A percentile compares a stretch with the other conserved stretches of the same genome.
Conservation (phyloP, 1,284 basidiomycete genomes). For the Microbotryum lychnidis-dioicae region DNA sequence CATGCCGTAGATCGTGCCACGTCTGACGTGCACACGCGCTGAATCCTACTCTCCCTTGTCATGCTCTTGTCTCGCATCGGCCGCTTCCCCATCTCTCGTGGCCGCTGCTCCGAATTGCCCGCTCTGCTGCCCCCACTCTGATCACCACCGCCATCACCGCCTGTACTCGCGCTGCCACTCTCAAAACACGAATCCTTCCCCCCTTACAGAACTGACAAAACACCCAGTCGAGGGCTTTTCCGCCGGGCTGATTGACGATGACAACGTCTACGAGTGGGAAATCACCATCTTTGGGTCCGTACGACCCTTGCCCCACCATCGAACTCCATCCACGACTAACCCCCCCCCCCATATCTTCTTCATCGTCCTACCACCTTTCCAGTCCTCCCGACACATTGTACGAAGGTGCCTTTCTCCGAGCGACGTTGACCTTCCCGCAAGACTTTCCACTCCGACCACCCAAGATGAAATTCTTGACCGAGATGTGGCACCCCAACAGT, state of each 20-base stretch:
- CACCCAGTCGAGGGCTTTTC: constrained; percentile 88
- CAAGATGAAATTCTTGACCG: constrained; percentile 89
- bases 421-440: constrained; percentile 72
- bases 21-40: too few relatives aligned
- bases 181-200: background rate
- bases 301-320: background rate
- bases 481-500: constrained; percentile 99
- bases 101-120: too few relatives aligned
- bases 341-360: background rate
- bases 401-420: constrained; percentile 88
- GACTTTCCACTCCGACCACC: constrained; percentile 89
- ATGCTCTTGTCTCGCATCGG: background rate
- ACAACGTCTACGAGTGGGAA: constrained; percentile 89
- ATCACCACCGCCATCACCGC: background rate
- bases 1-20: background rate
- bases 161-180: background rate
- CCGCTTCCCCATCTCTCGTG: background rate
- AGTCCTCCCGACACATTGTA: constrained; percentile 43
- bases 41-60: background rate
- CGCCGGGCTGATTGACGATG: constrained; percentile 85
- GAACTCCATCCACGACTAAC: background rate
- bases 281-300: constrained; percentile 82
- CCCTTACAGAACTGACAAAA: constrained; percentile 24
- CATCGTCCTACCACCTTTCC: background rate
- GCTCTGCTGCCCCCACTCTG: background rate